Percentiles rank a stretch among this genome's conserved stretches.
Evolutionary conservation across 148 eudicot genomes (phyloP).

Genomic region (Limonium bicolor): DNA sequence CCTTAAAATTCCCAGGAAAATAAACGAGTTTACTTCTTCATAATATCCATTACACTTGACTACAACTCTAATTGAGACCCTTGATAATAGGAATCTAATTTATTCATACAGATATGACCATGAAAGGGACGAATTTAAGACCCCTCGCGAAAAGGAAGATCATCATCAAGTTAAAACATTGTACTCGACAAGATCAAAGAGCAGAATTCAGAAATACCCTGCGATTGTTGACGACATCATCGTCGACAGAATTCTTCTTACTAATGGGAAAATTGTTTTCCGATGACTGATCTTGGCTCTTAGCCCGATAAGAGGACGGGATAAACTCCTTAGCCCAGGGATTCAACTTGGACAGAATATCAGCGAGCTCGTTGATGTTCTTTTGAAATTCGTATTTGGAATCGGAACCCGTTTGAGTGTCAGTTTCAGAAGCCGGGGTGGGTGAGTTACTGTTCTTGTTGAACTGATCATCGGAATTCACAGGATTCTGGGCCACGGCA

Average conservation of each 20-base stretch:
- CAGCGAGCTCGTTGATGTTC: slow-evolving; percentile 48
- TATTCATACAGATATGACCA: no score
- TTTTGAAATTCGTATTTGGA: slow-evolving; percentile 37
- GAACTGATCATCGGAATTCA: slow-evolving; percentile 25
- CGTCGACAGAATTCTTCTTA: slow-evolving; percentile 23
- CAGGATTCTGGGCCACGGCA: slow-evolving; percentile 27
- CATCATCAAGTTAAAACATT: not conserved
- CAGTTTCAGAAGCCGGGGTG: slow-evolving; percentile 24
- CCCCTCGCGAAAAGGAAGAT: slow-evolving; percentile 5
- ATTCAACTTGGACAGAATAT: slow-evolving; percentile 59
- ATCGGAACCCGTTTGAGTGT: slow-evolving; percentile 18
- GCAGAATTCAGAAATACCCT: slow-evolving; percentile 35
- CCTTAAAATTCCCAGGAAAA: no score
- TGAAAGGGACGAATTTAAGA: no score
- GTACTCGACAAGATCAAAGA: not conserved
- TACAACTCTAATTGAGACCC: no score
- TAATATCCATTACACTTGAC: no score
- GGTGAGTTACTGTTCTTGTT: slow-evolving; percentile 16
- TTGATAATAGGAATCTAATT: no score
- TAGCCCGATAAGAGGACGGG: slow-evolving; percentile 36
- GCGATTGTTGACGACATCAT: slow-evolving; percentile 33
- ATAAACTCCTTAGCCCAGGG: slow-evolving; percentile 83
- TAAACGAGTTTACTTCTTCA: no score
- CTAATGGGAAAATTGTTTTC: slow-evolving; percentile 15
- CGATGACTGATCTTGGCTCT: slow-evolving; percentile 26